A percentile compares a stretch with the other conserved stretches of the same genome.
Evolutionary conservation across 2,329 filamentous ascomycete genomes (phyloP).

Genomic region (Neoscytalidium dimidiatum): DNA sequence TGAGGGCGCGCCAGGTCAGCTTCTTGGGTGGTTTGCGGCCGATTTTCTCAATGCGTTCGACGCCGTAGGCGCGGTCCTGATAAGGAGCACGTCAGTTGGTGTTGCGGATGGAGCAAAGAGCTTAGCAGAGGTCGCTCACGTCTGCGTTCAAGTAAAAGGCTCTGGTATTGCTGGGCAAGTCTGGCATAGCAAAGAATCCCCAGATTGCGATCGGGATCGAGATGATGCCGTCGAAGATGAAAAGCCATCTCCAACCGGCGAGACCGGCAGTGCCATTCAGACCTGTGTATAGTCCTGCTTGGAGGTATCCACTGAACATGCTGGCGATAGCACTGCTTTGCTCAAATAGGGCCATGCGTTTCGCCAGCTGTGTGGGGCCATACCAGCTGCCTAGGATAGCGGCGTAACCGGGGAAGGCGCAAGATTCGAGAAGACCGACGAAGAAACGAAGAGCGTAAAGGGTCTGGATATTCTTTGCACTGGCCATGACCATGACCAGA

Average conservation of each 20-base stretch:
- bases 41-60: conserved; percentile 4
- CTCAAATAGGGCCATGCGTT: conserved; percentile 32
- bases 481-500: conserved; percentile 18
- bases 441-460: conserved; percentile 40
- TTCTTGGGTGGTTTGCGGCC: conserved; percentile 8
- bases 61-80: conserved; percentile 10
- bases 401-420: conserved; percentile 38
- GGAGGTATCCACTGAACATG: conserved; percentile 36
- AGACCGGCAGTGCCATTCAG: conserved; percentile 27
- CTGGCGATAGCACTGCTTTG: conserved; percentile 32
- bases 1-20: conserved; percentile 9
- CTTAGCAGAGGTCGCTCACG: neutral
- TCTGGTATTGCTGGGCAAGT: conserved; percentile 28
- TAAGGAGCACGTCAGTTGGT: neutral
- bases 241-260: conserved; percentile 34
- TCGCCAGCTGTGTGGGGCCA: conserved; percentile 32
- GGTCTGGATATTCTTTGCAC: conserved; percentile 13
- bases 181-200: conserved; percentile 31
- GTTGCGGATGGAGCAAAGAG: neutral
- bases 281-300: conserved; percentile 33
- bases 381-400: conserved; percentile 36
- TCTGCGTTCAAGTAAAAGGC: conserved; percentile 28
- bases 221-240: conserved; percentile 33
- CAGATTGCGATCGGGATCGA: conserved; percentile 33
- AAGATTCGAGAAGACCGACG: conserved; percentile 34